Conservation (phyloP, 495 filamentous ascomycete genomes). For the Monascus purpureus region DNA sequence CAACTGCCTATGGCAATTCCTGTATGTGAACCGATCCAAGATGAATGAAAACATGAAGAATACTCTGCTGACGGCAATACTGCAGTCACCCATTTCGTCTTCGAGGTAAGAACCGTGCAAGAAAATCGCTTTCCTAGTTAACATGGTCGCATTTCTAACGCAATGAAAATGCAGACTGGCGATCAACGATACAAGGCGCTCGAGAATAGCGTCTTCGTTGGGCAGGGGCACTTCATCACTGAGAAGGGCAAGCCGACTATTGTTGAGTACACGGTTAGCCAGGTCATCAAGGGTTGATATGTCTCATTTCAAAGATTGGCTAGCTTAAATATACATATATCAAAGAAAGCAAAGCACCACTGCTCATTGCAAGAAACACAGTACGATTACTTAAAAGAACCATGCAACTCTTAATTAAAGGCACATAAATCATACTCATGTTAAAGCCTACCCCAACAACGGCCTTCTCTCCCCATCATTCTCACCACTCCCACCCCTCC, state of each 20-base stretch:
- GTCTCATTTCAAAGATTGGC: too few species aligned
- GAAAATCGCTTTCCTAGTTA: too few species aligned
- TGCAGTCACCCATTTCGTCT: conserved; percentile 36
- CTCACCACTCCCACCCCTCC: conserved; percentile 5
- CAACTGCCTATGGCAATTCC: conserved; percentile 40
- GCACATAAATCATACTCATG: too few species aligned
- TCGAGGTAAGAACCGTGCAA: conserved; percentile 22
- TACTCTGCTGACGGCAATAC: neutral
- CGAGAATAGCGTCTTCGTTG: conserved; percentile 40
- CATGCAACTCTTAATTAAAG: too few species aligned
- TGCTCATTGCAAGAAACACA: too few species aligned
- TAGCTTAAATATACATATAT: too few species aligned
- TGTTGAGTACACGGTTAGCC: conserved; percentile 48
- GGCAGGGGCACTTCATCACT: conserved; percentile 37
- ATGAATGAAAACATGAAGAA: neutral
- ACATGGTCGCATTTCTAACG: too few species aligned
- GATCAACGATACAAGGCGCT: conserved; percentile 34
- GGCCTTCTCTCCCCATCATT: conserved; percentile 15
- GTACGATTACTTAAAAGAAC: too few species aligned
- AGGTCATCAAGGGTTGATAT: conserved; percentile 25
- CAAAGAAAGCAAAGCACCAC: too few species aligned
- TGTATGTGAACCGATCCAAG: conserved; percentile 26
- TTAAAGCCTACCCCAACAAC: conserved; percentile 16
- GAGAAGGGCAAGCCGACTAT: conserved; percentile 36
- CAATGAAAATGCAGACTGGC: conserved; percentile 32